Evolutionary conservation across 1,139 yeast genomes (phyloP).

Genomic region (Diutina mesorugosa): DNA sequence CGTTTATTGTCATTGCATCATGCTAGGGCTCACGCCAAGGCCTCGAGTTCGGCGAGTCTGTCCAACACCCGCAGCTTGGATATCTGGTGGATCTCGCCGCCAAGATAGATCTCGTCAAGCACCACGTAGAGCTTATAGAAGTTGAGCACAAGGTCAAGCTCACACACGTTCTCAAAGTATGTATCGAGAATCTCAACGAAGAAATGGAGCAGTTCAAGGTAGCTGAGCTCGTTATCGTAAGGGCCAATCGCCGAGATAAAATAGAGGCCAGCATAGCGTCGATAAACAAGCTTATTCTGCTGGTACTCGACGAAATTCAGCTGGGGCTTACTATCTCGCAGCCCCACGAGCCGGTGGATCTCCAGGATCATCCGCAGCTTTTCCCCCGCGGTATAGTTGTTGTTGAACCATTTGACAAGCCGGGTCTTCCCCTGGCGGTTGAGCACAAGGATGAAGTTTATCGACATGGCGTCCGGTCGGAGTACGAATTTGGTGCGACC

Average conservation of each 20-base stretch:
- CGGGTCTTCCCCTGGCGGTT: conserved; percentile 92
- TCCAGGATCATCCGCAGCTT: conserved; percentile 47
- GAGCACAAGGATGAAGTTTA: conserved; percentile 68
- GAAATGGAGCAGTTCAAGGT: conserved; percentile 74
- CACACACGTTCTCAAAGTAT: conserved; percentile 87
- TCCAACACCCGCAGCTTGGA: neutral
- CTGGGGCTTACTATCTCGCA: conserved; percentile 76
- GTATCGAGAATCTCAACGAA: conserved; percentile 82
- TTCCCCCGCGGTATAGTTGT: conserved; percentile 25
- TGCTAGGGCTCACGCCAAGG: neutral
- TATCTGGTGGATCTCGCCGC: conserved; percentile 66
- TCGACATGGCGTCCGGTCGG: conserved; percentile 36
- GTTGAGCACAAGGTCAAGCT: conserved; percentile 76
- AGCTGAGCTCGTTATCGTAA: conserved; percentile 67
- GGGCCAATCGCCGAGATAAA: conserved; percentile 71
- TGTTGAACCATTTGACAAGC: conserved; percentile 66
- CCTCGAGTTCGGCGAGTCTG: neutral
- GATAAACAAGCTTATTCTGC: conserved; percentile 62
- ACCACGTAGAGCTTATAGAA: conserved; percentile 62
- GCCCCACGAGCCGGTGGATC: conserved; percentile 70
- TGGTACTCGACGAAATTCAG: conserved; percentile 71
- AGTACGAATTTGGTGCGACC: neutral
- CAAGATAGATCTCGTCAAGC: conserved; percentile 63
- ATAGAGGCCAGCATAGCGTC: conserved; percentile 86
- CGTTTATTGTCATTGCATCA: neutral